Conservation (phyloP, 176 grass and related monocot genomes). For the Musa schizocarpa region DNA sequence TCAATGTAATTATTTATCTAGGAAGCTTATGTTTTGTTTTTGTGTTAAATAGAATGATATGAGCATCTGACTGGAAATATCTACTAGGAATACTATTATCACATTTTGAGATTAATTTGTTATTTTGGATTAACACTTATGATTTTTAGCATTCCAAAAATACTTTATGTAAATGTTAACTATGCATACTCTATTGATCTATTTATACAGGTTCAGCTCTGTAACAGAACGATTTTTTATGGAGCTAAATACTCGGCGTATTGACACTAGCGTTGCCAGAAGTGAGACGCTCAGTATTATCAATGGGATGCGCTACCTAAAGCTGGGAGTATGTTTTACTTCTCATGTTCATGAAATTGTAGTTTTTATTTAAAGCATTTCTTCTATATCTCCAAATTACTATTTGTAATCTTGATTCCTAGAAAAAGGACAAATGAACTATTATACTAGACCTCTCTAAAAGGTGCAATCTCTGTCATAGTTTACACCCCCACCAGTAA, state of each 20-base stretch:
- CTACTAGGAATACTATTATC: too few relatives aligned
- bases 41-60: too few relatives aligned
- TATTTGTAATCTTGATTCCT: neutral
- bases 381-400: neutral
- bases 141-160: neutral
- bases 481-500: too few relatives aligned
- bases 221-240: conserved; percentile 95
- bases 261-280: conserved; percentile 63
- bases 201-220: conserved; percentile 82
- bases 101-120: too few relatives aligned
- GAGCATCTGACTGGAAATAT: too few relatives aligned
- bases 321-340: conserved; percentile 65
- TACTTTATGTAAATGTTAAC: neutral
- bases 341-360: neutral
- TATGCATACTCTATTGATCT: neutral
- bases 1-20: too few relatives aligned
- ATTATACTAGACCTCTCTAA: too few relatives aligned
- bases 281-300: conserved; percentile 94
- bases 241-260: conserved; percentile 76
- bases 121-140: neutral
- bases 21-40: too few relatives aligned
- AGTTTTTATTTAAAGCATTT: neutral
- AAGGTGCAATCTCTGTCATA: too few relatives aligned
- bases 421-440: neutral
- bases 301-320: conserved; percentile 98